A percentile compares a stretch with the other conserved stretches of the same genome.
Evolutionary conservation across 208 protist genomes (phyloP).

Genomic region (Wallacemonas sp.): DNA sequence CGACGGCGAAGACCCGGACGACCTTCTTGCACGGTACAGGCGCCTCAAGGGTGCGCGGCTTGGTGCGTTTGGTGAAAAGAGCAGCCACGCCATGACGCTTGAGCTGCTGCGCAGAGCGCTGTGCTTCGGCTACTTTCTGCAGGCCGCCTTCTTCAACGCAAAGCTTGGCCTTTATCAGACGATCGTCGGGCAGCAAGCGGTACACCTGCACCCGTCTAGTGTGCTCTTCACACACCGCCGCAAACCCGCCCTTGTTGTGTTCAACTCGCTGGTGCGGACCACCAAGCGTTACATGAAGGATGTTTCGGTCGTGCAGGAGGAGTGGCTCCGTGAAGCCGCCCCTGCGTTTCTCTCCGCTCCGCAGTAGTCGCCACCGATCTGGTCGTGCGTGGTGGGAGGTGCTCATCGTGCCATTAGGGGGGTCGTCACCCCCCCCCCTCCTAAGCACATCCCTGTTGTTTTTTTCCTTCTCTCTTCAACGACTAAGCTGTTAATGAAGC

Average conservation of each 20-base stretch:
- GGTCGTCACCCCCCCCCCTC: neutral
- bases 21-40: slow-evolving; percentile 26
- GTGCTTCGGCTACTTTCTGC: slow-evolving; percentile 86
- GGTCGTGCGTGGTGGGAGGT: neutral
- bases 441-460: slow-evolving; percentile 5
- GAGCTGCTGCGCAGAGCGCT: slow-evolving; percentile 78
- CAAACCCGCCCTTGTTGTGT: slow-evolving; percentile 84
- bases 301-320: slow-evolving; percentile 84
- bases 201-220: slow-evolving; percentile 87
- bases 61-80: slow-evolving; percentile 8
- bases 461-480: too few species aligned
- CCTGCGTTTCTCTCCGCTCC: slow-evolving; percentile 50
- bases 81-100: slow-evolving; percentile 14
- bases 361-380: slow-evolving; percentile 18
- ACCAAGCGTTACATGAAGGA: slow-evolving; percentile 92
- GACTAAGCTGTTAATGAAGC: too few species aligned
- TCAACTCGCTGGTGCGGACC: slow-evolving; percentile 87
- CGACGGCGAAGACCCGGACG: slow-evolving; percentile 11
- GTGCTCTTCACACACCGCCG: slow-evolving; percentile 81
- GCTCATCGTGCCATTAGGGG: neutral
- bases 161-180: slow-evolving; percentile 85
- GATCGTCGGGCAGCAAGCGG: slow-evolving; percentile 69
- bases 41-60: slow-evolving; percentile 6
- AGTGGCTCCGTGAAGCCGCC: slow-evolving; percentile 84
- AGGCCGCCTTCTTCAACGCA: slow-evolving; percentile 88